Conservation (phyloP, 176 grass and related monocot genomes). For the Poa annua region DNA sequence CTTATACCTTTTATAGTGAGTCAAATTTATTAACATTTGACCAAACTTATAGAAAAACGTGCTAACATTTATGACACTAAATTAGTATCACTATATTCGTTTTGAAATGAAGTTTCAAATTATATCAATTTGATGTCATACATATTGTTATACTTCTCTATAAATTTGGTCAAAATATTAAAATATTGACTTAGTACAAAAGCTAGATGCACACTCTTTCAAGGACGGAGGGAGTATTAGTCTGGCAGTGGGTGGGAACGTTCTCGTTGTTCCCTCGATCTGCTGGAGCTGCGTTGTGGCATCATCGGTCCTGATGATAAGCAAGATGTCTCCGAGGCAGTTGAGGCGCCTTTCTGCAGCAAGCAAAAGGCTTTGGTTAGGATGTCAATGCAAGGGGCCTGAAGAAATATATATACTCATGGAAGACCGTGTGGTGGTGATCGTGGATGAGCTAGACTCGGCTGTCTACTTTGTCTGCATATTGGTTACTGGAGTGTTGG, state of each 20-base stretch:
- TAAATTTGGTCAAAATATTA: too few relatives aligned
- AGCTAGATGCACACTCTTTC: too few relatives aligned
- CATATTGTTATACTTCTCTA: too few relatives aligned
- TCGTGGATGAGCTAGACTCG: conserved; percentile 41
- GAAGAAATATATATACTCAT: background rate
- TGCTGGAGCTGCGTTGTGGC: conserved; percentile 7
- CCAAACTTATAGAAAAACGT: too few relatives aligned
- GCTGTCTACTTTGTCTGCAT: conserved; percentile 6
- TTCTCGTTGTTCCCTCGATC: background rate
- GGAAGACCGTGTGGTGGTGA: conserved; percentile 42
- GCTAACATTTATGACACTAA: too few relatives aligned
- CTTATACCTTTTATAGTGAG: too few relatives aligned
- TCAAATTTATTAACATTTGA: too few relatives aligned
- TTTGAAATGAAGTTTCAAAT: too few relatives aligned
- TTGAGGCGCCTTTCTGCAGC: conserved; percentile 28
- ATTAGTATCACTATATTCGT: too few relatives aligned
- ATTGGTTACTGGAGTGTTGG: conserved; percentile 3
- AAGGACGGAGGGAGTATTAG: too few relatives aligned
- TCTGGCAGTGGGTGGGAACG: conserved; percentile 14
- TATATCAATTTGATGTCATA: too few relatives aligned
- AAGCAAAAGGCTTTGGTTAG: background rate
- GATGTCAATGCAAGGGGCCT: conserved; percentile 27
- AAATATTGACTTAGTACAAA: too few relatives aligned
- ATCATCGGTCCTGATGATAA: conserved; percentile 37
- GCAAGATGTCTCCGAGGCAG: conserved; percentile 42